Percentiles rank a stretch among this genome's conserved stretches.
Evolutionary conservation across 805 yeast genomes (phyloP).

Genomic region (Vanderwaltozyma polyspora): DNA sequence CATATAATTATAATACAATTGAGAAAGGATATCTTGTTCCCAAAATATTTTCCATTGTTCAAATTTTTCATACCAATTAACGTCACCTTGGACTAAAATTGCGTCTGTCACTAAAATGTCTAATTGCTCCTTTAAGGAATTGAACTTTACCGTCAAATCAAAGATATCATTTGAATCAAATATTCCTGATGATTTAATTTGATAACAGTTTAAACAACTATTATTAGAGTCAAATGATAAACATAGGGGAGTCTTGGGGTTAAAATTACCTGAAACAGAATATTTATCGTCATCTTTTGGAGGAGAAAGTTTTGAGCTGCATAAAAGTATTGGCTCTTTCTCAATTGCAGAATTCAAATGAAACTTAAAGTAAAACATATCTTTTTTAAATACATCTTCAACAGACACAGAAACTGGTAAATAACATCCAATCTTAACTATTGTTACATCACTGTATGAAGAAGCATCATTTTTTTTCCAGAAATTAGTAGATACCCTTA

Average conservation of each 20-base stretch:
- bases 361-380: constrained; percentile 21
- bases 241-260: constrained; percentile 10
- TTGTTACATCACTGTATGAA: constrained; percentile 10
- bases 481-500: constrained; percentile 10
- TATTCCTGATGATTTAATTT: constrained; percentile 7
- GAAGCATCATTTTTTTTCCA: constrained; percentile 2
- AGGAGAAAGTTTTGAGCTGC: constrained; percentile 8
- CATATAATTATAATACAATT: constrained; percentile 16
- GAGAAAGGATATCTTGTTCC: constrained; percentile 14
- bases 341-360: constrained; percentile 16
- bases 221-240: constrained; percentile 13
- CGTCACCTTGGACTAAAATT: constrained; percentile 18
- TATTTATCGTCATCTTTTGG: constrained; percentile 6
- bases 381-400: constrained; percentile 23
- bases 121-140: constrained; percentile 18
- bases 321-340: constrained; percentile 18
- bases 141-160: constrained; percentile 14
- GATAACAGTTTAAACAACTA: constrained; percentile 20
- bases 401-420: constrained; percentile 25
- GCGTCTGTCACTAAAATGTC: constrained; percentile 20
- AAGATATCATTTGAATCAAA: constrained; percentile 16
- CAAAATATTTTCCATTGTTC: constrained; percentile 18
- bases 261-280: constrained; percentile 12
- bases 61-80: constrained; percentile 16
- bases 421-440: constrained; percentile 9